Conservation (phyloP, 106 monocot genomes). For the Xerophyta viscosa region DNA sequence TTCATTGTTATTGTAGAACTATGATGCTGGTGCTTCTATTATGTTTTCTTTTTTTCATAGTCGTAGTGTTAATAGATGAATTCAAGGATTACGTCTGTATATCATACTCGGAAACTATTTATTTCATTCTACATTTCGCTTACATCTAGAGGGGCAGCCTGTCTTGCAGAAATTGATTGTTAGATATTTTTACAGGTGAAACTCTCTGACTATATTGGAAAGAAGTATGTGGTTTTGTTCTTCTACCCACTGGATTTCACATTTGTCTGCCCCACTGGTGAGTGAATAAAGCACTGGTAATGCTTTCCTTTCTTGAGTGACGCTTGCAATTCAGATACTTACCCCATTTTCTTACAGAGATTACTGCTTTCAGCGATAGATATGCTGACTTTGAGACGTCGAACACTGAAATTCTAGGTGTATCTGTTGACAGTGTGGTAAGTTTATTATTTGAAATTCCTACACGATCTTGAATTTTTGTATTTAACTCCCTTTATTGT, state of each 20-base stretch:
- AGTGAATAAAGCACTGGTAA: background rate
- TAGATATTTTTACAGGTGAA: conserved; percentile 82
- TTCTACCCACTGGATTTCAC: conserved; percentile 96
- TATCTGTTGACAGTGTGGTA: conserved; percentile 98
- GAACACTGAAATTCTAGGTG: conserved; percentile 78
- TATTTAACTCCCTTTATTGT: too few species aligned
- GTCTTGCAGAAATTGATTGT: too few species aligned
- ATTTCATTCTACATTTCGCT: too few species aligned
- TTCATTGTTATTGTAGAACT: too few species aligned
- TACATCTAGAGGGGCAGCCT: too few species aligned
- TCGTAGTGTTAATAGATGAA: too few species aligned
- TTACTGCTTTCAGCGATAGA: conserved; percentile 91
- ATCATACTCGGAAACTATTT: too few species aligned
- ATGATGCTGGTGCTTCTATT: too few species aligned
- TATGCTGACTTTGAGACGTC: conserved; percentile 70
- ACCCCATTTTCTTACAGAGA: conserved; percentile 43
- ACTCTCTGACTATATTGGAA: conserved; percentile 89
- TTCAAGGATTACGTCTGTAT: too few species aligned
- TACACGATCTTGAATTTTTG: background rate
- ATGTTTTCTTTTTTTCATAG: too few species aligned
- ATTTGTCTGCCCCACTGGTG: conserved; percentile 91
- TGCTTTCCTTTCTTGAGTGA: too few species aligned
- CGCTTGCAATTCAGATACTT: too few species aligned
- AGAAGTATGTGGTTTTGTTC: conserved; percentile 92
- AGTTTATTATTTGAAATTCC: conserved; percentile 4